Conservation (phyloP, 2,329 filamentous ascomycete genomes). For the Aspergillus calidoustus region DNA sequence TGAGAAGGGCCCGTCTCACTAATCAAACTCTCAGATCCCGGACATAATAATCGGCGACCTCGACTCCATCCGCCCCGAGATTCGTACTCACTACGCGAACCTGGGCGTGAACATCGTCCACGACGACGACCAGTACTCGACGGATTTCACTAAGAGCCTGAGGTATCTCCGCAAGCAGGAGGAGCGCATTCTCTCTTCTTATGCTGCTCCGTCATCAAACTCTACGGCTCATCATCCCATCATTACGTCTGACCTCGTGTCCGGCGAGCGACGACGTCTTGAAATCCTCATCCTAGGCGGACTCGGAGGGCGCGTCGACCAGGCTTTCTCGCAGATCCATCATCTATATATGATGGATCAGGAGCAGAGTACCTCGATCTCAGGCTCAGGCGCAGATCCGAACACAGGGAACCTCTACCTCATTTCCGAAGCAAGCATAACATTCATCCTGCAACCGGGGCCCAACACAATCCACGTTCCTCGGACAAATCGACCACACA, state of each 20-base stretch:
- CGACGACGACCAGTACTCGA: conserved; percentile 81
- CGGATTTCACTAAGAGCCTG: conserved; percentile 87
- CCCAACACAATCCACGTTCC: conserved; percentile 71
- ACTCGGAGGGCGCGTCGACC: conserved; percentile 87
- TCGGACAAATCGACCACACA: conserved; percentile 34
- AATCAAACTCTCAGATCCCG: conserved; percentile 53
- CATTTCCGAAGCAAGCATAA: conserved; percentile 78
- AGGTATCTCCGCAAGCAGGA: conserved; percentile 57
- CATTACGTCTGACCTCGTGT: neutral
- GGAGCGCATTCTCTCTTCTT: conserved; percentile 25
- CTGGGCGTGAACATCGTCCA: conserved; percentile 66
- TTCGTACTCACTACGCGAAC: conserved; percentile 68
- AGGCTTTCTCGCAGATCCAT: conserved; percentile 86
- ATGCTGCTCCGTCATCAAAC: neutral
- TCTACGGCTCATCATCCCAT: conserved; percentile 7
- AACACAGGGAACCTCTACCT: conserved; percentile 69
- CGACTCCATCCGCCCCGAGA: conserved; percentile 73
- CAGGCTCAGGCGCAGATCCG: conserved; percentile 10
- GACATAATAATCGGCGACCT: conserved; percentile 85
- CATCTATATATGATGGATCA: conserved; percentile 67
- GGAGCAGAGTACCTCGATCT: conserved; percentile 29
- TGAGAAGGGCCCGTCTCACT: conserved; percentile 29
- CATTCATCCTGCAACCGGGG: conserved; percentile 75
- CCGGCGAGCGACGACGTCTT: conserved; percentile 27
- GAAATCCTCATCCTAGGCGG: conserved; percentile 84